These are phyloP conservation scores for Alternaria incomplexa DNA, from an alignment of 2,329 filamentous ascomycete genomes.

Conservation along the genomic window DNA sequence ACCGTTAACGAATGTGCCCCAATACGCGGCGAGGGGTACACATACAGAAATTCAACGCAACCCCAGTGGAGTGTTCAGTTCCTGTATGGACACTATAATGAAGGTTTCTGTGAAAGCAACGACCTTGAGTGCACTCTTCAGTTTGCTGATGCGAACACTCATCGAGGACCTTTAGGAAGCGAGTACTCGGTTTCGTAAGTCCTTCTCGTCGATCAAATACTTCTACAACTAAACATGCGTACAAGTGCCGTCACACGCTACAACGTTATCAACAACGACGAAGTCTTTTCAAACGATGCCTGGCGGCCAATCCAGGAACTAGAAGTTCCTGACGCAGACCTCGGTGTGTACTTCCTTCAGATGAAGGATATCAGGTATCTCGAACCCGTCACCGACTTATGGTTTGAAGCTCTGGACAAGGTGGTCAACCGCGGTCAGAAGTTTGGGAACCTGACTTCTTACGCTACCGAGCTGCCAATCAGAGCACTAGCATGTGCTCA, in stretches of 20 bases:
- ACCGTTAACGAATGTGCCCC: constrained; percentile 30
- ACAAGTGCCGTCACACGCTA: background rate
- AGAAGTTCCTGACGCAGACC: background rate
- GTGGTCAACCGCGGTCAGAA: background rate
- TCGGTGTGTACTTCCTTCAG: background rate
- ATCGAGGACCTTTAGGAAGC: background rate
- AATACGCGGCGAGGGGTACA: constrained; percentile 20
- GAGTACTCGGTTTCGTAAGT: background rate
- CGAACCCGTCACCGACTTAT: background rate
- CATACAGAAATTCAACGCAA: background rate
- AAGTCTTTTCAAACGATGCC: background rate
- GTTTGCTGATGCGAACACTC: background rate
- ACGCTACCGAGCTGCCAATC: background rate
- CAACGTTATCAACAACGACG: background rate
- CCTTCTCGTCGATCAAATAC: background rate
- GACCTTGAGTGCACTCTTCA: background rate
- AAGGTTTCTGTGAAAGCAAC: background rate
- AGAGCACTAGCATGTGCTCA: background rate
- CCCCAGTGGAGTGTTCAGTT: background rate
- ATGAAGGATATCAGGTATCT: background rate
- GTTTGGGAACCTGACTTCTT: background rate
- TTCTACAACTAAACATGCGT: background rate
- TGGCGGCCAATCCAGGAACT: background rate
- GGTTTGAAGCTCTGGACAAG: background rate
- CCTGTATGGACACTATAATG: background rate